Evolutionary conservation across 1,139 yeast species (phyloP).

Genomic region (Spencermartinsiella ligniputridi): DNA sequence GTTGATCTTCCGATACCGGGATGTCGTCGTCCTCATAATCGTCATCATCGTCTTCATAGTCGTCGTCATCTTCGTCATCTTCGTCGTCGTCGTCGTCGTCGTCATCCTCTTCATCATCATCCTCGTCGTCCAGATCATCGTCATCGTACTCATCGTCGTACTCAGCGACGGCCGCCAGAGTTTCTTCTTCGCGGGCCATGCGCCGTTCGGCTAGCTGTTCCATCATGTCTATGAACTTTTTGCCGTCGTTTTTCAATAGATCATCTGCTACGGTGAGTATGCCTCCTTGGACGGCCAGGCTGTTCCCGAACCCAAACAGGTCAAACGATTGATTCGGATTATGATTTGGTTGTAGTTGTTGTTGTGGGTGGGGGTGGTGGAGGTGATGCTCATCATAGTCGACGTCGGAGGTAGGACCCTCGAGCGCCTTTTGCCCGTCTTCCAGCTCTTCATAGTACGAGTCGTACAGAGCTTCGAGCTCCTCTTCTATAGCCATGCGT

Average conservation of each 20-base stretch:
- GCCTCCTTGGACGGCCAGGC: slow-evolving; percentile 38
- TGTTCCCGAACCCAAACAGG: slow-evolving; percentile 33
- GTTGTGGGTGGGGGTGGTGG: slow-evolving; percentile 14
- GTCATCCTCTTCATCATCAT: slow-evolving; percentile 24
- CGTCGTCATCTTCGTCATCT: slow-evolving; percentile 29
- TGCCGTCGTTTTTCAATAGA: slow-evolving; percentile 67
- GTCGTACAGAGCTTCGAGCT: slow-evolving; percentile 69
- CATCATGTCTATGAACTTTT: slow-evolving; percentile 70
- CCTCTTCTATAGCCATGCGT: slow-evolving; percentile 69
- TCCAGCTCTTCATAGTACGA: slow-evolving; percentile 43
- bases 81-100: slow-evolving; percentile 25
- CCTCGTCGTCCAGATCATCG: slow-evolving; percentile 27
- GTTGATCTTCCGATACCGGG: slow-evolving; percentile 56
- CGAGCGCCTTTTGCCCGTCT: slow-evolving; percentile 12
- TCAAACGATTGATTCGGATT: slow-evolving; percentile 20
- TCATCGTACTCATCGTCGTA: slow-evolving; percentile 37
- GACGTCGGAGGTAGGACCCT: too few relatives aligned
- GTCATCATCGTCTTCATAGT: slow-evolving; percentile 27
- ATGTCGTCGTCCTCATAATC: slow-evolving; percentile 34
- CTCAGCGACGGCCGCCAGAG: slow-evolving; percentile 32
- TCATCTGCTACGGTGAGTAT: slow-evolving; percentile 72
- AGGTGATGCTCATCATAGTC: slow-evolving; percentile 16
- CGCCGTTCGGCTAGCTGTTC: slow-evolving; percentile 64
- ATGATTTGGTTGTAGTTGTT: slow-evolving; percentile 14
- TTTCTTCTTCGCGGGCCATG: slow-evolving; percentile 46